Evolutionary conservation across 257 asterid species (phyloP).

Genomic region (Solanum habrochaites): DNA sequence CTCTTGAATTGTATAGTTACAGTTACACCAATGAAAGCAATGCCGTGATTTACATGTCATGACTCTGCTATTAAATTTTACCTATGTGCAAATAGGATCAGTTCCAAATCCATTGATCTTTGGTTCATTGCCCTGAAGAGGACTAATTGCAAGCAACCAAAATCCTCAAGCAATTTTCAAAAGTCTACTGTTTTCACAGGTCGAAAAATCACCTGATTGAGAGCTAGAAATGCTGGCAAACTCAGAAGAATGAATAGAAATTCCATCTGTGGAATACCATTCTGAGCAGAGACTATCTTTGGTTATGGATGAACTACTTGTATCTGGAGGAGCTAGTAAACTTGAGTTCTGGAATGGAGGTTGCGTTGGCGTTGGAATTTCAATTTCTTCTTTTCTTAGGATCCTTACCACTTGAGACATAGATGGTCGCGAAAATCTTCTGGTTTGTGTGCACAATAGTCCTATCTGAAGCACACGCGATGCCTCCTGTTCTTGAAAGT

Average conservation of each 20-base stretch:
- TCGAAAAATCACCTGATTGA: neutral
- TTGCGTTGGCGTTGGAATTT: neutral
- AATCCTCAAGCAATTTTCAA: neutral
- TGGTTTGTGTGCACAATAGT: neutral
- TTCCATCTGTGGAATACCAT: neutral
- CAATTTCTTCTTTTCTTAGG: neutral
- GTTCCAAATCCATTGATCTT: neutral
- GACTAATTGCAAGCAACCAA: neutral
- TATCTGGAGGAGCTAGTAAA: neutral
- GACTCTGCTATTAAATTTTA: neutral
- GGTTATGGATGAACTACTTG: neutral
- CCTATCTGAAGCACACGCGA: neutral
- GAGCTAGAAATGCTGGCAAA: neutral
- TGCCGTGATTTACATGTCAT: neutral
- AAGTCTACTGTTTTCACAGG: neutral
- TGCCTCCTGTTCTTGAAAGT: neutral
- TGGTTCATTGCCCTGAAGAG: neutral
- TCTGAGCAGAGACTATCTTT: neutral
- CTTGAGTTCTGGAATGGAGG: neutral
- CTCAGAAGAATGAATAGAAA: neutral
- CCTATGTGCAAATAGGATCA: neutral
- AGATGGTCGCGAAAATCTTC: constrained; percentile 1
- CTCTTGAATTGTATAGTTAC: neutral
- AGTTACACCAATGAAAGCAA: neutral
- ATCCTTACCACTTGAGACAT: neutral